phyloP scores from a whole-genome alignment of 257 asterid genomes.

The Gentiana dahurica region DNA sequence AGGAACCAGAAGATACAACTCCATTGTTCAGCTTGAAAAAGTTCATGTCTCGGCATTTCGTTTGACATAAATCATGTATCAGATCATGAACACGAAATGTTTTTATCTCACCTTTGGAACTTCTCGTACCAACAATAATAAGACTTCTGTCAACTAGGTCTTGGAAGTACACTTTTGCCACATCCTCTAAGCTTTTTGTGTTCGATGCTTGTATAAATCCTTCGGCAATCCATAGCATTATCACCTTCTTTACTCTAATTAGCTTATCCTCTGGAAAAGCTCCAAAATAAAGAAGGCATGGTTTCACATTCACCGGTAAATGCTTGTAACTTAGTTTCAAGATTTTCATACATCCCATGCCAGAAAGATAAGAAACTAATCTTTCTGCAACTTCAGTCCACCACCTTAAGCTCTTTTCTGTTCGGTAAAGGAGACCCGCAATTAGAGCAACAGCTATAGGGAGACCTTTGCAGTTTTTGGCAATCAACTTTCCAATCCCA shows the following conservation, averaged over 20 bases:
- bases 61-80: too few relatives aligned
- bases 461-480: constrained; percentile 17
- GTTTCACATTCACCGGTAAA: constrained; percentile 17
- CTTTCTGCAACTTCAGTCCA: too few relatives aligned
- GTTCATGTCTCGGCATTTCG: background rate
- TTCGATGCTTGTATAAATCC: constrained; percentile 15
- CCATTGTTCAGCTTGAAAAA: background rate
- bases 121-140: constrained; percentile 11
- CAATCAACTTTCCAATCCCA: constrained; percentile 10
- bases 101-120: constrained; percentile 14
- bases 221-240: constrained; percentile 26
- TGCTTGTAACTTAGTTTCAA: constrained; percentile 18
- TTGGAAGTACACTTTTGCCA: constrained; percentile 19
- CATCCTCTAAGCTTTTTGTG: constrained; percentile 17
- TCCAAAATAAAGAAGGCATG: constrained; percentile 21
- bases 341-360: constrained; percentile 16
- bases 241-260: constrained; percentile 15
- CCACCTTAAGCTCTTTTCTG: too few relatives aligned
- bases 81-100: constrained; percentile 3
- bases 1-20: too few relatives aligned
- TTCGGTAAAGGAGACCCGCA: too few relatives aligned
- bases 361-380: constrained; percentile 16
- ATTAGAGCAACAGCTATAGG: constrained; percentile 18
- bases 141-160: too few relatives aligned
- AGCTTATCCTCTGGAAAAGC: constrained; percentile 15